These are phyloP conservation scores for Penicillium sp. DNA, from an alignment of 2,329 filamentous ascomycete species.

Conservation along the genomic window DNA sequence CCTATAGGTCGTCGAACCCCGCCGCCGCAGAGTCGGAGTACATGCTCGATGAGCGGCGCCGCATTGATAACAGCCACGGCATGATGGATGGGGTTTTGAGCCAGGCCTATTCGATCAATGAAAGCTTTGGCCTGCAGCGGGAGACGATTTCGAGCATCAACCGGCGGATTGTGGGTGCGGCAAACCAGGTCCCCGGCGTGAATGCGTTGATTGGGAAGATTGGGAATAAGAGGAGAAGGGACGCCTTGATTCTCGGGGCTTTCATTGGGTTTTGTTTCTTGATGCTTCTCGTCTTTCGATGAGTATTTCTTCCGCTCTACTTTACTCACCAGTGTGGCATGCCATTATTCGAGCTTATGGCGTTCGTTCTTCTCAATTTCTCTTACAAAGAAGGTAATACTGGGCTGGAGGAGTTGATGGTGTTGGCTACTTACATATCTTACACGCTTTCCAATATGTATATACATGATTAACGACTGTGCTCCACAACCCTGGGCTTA, in stretches of 20 bases:
- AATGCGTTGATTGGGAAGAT: conserved; percentile 92
- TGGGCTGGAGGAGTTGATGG: conserved; percentile 18
- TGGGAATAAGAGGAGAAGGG: conserved; percentile 90
- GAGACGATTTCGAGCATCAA: conserved; percentile 90
- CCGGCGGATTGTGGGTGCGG: conserved; percentile 84
- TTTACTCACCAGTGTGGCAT: conserved; percentile 13
- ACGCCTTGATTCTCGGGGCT: conserved; percentile 87
- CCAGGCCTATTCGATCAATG: conserved; percentile 95
- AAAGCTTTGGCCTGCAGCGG: conserved; percentile 84
- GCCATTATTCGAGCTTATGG: conserved; percentile 18
- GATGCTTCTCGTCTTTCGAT: conserved; percentile 80
- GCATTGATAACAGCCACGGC: conserved; percentile 86
- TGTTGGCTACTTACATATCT: conserved; percentile 21
- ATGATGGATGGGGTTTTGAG: conserved; percentile 89
- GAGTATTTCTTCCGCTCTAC: conserved; percentile 30
- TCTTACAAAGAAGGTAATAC: conserved; percentile 19
- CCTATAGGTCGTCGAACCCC: conserved; percentile 82
- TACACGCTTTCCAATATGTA: conserved; percentile 23
- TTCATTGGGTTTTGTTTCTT: conserved; percentile 95
- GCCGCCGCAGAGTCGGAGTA: conserved; percentile 89
- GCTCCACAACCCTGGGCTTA: conserved; percentile 27
- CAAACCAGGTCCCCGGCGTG: conserved; percentile 88
- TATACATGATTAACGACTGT: conserved; percentile 14
- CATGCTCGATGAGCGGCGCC: conserved; percentile 87
- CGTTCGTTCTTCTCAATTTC: background rate